Evolutionary conservation across 257 asterid genomes (phyloP), one percentile per base, ranked within the genome.

Genomic region (Capsicum baccatum): DNA sequence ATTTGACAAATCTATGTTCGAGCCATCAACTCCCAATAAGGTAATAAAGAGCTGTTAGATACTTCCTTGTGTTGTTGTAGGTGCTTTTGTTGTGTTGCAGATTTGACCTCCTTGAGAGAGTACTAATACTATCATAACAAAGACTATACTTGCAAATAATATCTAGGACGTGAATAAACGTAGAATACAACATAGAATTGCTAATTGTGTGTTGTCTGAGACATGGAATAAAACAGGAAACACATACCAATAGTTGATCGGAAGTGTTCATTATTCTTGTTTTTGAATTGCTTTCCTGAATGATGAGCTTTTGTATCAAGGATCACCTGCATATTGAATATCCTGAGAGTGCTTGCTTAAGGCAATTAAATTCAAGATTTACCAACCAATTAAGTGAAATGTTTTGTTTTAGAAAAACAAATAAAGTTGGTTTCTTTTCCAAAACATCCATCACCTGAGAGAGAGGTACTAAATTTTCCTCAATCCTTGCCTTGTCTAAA

Each of bases 61-160:
- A 52, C 47, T 74, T 21, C 44, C 8, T 21, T 50, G 60, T 50
- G 80, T 74, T 74, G 7, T 50, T 50, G 19, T 52, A 74, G 59
- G 17, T 74, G 81, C 62, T 74, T 74, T 21, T 50, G 62, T 50
- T 50, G 47, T 52, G 14, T 21, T 74, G 60, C 80, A 73, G 80
- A 73, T 48, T 73, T 8, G 37, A 19, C 81, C 9, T 76, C 26
- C 26, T 8, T 8, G 21, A 54, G 42, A 35, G 26, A 70, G 35
- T 52, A 26, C 63, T 76, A 21, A 16, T 76, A 52, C 63, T 76
- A 21, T 26, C 81, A 76, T 26, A 76, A 26, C 81, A 17, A 52
- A 52, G 63, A 76, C 81, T 11, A 76, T 52, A 8, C 63, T 76
- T 47, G 26, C 81, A 76, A 52, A 76, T 76, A 76, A 76, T 76